Base-by-base conservation (phyloP, 805 yeast genomes). In the Saitoella complicata region DNA sequence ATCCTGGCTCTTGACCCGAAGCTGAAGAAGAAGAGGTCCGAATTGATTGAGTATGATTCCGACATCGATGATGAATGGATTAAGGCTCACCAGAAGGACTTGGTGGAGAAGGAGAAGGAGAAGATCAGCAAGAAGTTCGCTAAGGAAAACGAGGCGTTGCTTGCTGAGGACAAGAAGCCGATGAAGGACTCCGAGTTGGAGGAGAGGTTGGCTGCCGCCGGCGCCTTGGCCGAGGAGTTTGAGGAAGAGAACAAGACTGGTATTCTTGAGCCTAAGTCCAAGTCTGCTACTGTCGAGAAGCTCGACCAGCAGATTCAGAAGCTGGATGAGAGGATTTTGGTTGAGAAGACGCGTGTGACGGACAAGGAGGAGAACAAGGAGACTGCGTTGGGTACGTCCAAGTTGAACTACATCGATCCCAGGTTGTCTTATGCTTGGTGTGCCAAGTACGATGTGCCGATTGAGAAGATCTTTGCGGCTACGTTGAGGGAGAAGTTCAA, bases 351-450 rank as follows among this genome's bases (percentile, higher is more conserved):
- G 49, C 94, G 82, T 58, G 69, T 85, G 58, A 80, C 85, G 60
- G 96, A 87, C 59, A 86, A 83, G 61, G 94, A 88, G 59, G 96
- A 86, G 58, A 87, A 87, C 59, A 83, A 95, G 0, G 83, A 83
- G 52, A 96, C 88, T 31, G 87, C 96, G 0, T 67, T 88, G 52
- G 86, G 94, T 40, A 88, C 97, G 0, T 83, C 94, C 30, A 88
- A 88, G 66, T 76, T 83, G 37, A 88, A 88, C 62, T 88, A 88
- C 67, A 88, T 88, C 48, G 97, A 88, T 61, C 97, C 97, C 30
- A 71, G 97, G 51, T 66, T 88, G 53, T 77, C 94, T 0, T 95
- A 85, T 29, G 76, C 82, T 71, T 88, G 86, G 57, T 73, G 94
- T 43, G 87, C 86, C 61, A 82, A 77, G 62, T 85, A 66, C 58